A percentile compares a stretch with the other conserved stretches of the same genome.
Conservation (phyloP, 1,284 basidiomycete genomes). For the Heimioporus retisporus region DNA sequence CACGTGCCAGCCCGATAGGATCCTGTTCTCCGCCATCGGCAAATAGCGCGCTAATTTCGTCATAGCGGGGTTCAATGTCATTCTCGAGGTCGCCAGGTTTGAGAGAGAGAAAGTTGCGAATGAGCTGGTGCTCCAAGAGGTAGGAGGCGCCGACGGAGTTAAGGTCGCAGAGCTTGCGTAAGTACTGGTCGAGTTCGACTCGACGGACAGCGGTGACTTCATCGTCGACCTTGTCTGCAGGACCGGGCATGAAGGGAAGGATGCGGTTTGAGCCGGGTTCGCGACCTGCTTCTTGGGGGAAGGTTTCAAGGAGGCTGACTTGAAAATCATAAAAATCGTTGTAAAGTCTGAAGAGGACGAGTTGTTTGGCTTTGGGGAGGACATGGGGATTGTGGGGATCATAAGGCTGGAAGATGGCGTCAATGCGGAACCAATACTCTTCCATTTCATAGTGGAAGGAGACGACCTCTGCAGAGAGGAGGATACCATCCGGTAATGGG, state of each 20-base stretch:
- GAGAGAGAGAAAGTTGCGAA: slow-evolving; percentile 89
- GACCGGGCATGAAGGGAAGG: slow-evolving; percentile 97
- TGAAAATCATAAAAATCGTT: slow-evolving; percentile 99
- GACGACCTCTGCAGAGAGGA: slow-evolving; percentile 91
- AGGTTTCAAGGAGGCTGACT: slow-evolving; percentile 86
- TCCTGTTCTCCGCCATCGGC: slow-evolving; percentile 48
- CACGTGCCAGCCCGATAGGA: slow-evolving; percentile 38
- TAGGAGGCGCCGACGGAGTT: slow-evolving; percentile 76
- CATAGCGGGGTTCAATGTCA: slow-evolving; percentile 66
- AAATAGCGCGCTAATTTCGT: slow-evolving; percentile 67
- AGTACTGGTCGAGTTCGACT: slow-evolving; percentile 91
- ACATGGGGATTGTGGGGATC: slow-evolving; percentile 60
- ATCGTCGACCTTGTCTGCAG: slow-evolving; percentile 87
- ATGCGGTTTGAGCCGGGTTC: slow-evolving; percentile 74
- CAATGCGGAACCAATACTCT: slow-evolving; percentile 98
- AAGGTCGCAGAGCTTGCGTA: slow-evolving; percentile 82
- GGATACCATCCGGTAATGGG: slow-evolving; percentile 81
- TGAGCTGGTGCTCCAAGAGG: slow-evolving; percentile 84
- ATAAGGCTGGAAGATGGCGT: slow-evolving; percentile 90
- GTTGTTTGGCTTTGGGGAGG: slow-evolving; percentile 78
- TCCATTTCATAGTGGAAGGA: slow-evolving; percentile 98
- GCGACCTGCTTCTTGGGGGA: slow-evolving; percentile 92
- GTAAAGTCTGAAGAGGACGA: slow-evolving; percentile 96
- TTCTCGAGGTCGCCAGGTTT: slow-evolving; percentile 91
- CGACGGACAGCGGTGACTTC: slow-evolving; percentile 86